Conservation (phyloP, 2,329 filamentous ascomycete genomes). For the Monosporascus sp. region DNA sequence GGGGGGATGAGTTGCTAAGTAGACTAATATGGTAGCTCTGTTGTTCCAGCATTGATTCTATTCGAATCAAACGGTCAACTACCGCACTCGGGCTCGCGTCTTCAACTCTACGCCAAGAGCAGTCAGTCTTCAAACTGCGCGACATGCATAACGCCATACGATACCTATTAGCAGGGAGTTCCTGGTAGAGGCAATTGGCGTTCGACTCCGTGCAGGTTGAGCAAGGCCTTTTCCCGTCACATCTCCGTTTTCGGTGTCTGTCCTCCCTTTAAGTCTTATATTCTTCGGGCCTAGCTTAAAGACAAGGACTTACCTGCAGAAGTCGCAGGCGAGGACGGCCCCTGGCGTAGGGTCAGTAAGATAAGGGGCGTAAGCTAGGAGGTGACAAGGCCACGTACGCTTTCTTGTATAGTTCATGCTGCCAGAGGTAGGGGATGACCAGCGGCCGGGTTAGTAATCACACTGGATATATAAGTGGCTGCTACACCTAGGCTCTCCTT, state of each 20-base stretch:
- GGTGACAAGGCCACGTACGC: constrained; percentile 18
- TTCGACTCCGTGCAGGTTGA: constrained; percentile 33
- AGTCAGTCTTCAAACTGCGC: constrained; percentile 2
- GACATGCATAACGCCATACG: not conserved
- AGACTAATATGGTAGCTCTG: constrained; percentile 25
- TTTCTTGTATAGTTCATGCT: constrained; percentile 33
- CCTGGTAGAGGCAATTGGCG: constrained; percentile 35
- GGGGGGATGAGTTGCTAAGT: constrained; percentile 18
- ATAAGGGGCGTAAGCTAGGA: constrained; percentile 2
- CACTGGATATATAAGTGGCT: too few relatives aligned
- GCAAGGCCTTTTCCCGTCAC: constrained; percentile 33
- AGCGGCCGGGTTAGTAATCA: not conserved
- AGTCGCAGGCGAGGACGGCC: constrained; percentile 35
- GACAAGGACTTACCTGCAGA: constrained; percentile 24
- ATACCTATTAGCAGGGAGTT: constrained; percentile 30
- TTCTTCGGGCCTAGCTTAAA: not conserved
- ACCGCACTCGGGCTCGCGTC: constrained; percentile 29
- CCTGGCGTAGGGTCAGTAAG: constrained; percentile 22
- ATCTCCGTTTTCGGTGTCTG: constrained; percentile 33
- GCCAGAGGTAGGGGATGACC: not conserved
- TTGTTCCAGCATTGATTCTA: constrained; percentile 30
- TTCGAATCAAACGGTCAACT: constrained; percentile 31
- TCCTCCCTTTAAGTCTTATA: constrained; percentile 6
- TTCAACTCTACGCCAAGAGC: constrained; percentile 22
- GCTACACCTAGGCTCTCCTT: too few relatives aligned